A percentile compares a stretch with the other conserved stretches of the same genome.
Conservation (phyloP, 2,329 filamentous ascomycete genomes). For the Phialemonium atrogriseum region DNA sequence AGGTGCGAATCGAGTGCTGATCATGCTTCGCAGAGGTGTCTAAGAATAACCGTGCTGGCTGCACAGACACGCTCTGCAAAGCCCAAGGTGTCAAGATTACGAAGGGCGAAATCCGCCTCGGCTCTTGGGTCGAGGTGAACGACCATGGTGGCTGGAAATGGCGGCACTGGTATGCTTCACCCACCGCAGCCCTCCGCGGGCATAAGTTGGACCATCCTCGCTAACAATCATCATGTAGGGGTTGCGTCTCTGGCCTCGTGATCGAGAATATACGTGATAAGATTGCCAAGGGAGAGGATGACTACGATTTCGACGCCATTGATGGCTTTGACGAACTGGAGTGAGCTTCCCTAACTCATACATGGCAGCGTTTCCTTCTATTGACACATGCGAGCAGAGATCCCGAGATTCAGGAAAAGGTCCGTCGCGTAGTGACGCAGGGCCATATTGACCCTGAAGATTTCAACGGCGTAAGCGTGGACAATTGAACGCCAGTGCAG, state of each 20-base stretch:
- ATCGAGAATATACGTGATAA: conserved; percentile 56
- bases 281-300: conserved; percentile 36
- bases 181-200: not conserved
- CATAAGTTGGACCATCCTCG: not conserved
- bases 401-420: conserved; percentile 61
- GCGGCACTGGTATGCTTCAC: conserved; percentile 69
- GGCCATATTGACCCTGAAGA: conserved; percentile 80
- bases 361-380: conserved; percentile 4
- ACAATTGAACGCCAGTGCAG: not conserved
- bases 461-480: conserved; percentile 70
- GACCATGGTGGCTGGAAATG: conserved; percentile 62
- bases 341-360: conserved; percentile 25
- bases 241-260: conserved; percentile 74
- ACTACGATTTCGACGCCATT: conserved; percentile 55
- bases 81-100: conserved; percentile 58
- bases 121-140: conserved; percentile 58
- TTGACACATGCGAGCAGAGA: conserved; percentile 26
- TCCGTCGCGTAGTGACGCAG: conserved; percentile 61
- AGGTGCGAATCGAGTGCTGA: conserved; percentile 4
- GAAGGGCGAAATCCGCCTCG: conserved; percentile 75
- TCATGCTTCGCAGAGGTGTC: conserved; percentile 53
- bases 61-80: conserved; percentile 68
- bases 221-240: conserved; percentile 46
- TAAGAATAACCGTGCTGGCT: conserved; percentile 63
- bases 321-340: conserved; percentile 74